Conservation (phyloP, 75 land plant genomes). For the Picea sitchensis region DNA sequence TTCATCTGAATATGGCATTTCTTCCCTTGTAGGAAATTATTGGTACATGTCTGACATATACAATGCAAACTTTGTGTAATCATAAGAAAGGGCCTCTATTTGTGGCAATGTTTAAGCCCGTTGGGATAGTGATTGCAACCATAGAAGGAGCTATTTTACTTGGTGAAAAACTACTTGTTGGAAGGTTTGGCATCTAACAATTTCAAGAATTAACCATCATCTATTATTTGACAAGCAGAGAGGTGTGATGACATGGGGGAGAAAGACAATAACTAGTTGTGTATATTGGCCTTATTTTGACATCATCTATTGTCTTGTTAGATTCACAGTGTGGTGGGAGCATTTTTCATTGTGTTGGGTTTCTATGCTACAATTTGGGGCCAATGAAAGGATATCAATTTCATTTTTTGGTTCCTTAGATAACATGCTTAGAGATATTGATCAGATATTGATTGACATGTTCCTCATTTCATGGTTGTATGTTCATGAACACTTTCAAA, state of each 20-base stretch:
- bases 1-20: background rate
- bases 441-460: no score
- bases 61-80: slow-evolving; percentile 18
- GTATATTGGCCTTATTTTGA: no score
- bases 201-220: background rate
- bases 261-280: no score
- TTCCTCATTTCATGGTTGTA: no score
- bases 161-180: slow-evolving; percentile 31
- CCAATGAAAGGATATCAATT: slow-evolving; percentile 22
- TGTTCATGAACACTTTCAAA: no score
- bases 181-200: slow-evolving; percentile 20
- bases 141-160: slow-evolving; percentile 28
- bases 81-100: slow-evolving; percentile 33
- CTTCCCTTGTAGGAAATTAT: slow-evolving; percentile 22
- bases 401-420: no score
- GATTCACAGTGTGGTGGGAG: slow-evolving; percentile 27
- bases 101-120: slow-evolving; percentile 45
- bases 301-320: no score
- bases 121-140: slow-evolving; percentile 30
- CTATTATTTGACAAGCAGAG: background rate
- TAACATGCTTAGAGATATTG: no score
- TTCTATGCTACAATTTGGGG: slow-evolving; percentile 37
- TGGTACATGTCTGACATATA: slow-evolving; percentile 19
- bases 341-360: slow-evolving; percentile 21
- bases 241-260: background rate